phyloP scores from a whole-genome alignment of 306 rosid genomes.

The Castanopsis chinensis region DNA sequence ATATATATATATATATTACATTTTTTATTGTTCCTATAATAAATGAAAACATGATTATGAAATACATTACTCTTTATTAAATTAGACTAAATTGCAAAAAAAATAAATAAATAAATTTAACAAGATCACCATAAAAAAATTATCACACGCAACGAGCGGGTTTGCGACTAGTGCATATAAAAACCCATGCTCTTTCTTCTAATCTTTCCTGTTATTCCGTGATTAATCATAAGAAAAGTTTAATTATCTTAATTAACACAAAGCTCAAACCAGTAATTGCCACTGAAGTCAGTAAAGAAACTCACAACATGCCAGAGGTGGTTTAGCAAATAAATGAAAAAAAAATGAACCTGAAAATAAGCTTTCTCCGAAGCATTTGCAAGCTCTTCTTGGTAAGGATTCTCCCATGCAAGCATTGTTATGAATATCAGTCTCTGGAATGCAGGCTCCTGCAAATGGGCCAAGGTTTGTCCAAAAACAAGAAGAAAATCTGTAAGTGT shows the following conservation, averaged over 20 bases:
- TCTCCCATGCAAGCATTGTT: slow-evolving; percentile 97
- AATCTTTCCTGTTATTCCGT: neutral
- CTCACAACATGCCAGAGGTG: neutral
- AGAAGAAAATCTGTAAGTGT: slow-evolving; percentile 1
- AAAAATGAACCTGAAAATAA: slow-evolving; percentile 64
- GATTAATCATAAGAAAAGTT: neutral
- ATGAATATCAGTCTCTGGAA: slow-evolving; percentile 85
- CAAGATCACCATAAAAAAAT: too few species aligned
- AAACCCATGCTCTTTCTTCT: neutral
- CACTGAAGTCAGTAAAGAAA: neutral
- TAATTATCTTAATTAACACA: neutral
- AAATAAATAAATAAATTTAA: too few species aligned
- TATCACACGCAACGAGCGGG: too few species aligned
- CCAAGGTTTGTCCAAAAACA: slow-evolving; percentile 28
- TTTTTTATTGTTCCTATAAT: too few species aligned
- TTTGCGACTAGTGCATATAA: neutral
- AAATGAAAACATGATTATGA: too few species aligned
- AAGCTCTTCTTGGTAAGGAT: slow-evolving; percentile 59
- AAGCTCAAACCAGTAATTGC: neutral
- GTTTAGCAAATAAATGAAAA: slow-evolving; percentile 18
- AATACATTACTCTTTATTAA: too few species aligned
- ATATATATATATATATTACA: too few species aligned
- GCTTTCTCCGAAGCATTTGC: slow-evolving; percentile 56
- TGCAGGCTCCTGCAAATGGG: slow-evolving; percentile 71
- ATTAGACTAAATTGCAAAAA: too few species aligned